Evolutionary conservation across 1,284 basidiomycete species (phyloP).

Genomic region (Trichosporon sp.): DNA sequence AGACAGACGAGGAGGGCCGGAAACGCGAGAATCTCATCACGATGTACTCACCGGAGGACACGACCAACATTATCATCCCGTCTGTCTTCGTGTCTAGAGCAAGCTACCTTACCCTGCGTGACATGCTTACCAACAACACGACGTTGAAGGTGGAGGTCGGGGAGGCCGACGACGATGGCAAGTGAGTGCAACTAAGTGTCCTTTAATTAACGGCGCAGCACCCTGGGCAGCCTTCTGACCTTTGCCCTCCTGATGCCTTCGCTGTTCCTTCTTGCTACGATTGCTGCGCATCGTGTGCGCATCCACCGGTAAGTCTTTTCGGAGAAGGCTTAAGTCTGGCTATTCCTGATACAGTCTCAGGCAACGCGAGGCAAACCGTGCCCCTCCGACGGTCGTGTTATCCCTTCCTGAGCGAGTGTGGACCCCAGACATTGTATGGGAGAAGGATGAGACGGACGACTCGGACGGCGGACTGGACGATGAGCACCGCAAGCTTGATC

Average conservation of each 20-base stretch:
- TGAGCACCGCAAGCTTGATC: not conserved
- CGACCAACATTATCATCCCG: conserved; percentile 57
- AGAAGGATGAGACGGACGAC: conserved; percentile 51
- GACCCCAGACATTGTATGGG: conserved; percentile 57
- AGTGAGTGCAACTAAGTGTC: conserved; percentile 37
- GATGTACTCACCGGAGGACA: conserved; percentile 76
- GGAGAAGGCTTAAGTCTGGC: not conserved
- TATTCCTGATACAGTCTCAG: conserved; percentile 32
- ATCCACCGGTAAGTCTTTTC: conserved; percentile 47
- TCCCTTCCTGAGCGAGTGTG: conserved; percentile 56
- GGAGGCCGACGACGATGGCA: conserved; percentile 50
- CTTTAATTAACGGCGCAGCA: conserved; percentile 33
- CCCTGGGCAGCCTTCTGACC: conserved; percentile 50
- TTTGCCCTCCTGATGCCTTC: conserved; percentile 55
- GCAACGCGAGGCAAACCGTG: conserved; percentile 55
- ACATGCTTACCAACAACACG: conserved; percentile 44
- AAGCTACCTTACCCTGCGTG: conserved; percentile 55
- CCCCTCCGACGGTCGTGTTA: conserved; percentile 53
- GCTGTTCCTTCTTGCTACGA: conserved; percentile 50
- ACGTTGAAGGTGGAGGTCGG: conserved; percentile 48
- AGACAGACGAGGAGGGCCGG: conserved; percentile 64
- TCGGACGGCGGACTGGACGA: conserved; percentile 24
- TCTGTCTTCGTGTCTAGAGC: conserved; percentile 58
- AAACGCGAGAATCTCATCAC: conserved; percentile 78
- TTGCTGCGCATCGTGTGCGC: conserved; percentile 51